phyloP scores from a whole-genome alignment of 2,329 filamentous ascomycete species.

The Tolypocladium amazonense region DNA sequence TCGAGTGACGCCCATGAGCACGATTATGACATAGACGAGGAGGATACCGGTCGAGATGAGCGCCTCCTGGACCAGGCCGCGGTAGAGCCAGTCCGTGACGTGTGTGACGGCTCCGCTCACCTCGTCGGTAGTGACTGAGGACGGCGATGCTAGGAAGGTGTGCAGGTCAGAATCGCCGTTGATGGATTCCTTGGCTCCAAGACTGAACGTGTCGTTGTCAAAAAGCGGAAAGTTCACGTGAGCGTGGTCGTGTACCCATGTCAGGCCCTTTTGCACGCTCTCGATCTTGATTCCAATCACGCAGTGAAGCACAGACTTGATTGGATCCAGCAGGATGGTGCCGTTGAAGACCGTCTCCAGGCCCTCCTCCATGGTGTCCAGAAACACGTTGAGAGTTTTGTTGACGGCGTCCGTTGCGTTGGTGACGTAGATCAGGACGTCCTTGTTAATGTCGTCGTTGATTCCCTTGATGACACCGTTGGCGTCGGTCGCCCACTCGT shows the following conservation, averaged over 20 bases:
- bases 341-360: slow-evolving; percentile 72
- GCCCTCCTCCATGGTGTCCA: slow-evolving; percentile 62
- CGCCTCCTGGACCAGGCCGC: slow-evolving; percentile 62
- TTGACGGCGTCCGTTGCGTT: slow-evolving; percentile 77
- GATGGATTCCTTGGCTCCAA: slow-evolving; percentile 57
- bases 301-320: slow-evolving; percentile 73
- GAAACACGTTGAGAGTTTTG: slow-evolving; percentile 72
- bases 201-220: slow-evolving; percentile 70
- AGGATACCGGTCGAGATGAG: slow-evolving; percentile 69
- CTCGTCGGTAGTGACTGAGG: slow-evolving; percentile 64
- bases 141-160: slow-evolving; percentile 69
- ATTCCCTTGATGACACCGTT: slow-evolving; percentile 62
- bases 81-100: slow-evolving; percentile 57
- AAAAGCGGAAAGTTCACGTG: slow-evolving; percentile 72
- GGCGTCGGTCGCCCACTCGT: slow-evolving; percentile 64
- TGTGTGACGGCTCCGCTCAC: slow-evolving; percentile 65
- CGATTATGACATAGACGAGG: slow-evolving; percentile 66
- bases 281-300: slow-evolving; percentile 82
- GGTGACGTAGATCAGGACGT: slow-evolving; percentile 80
- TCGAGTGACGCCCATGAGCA: slow-evolving; percentile 62
- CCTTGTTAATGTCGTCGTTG: slow-evolving; percentile 69
- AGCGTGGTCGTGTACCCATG: slow-evolving; percentile 84
- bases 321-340: slow-evolving; percentile 68
- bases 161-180: slow-evolving; percentile 48
- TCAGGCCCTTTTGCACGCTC: slow-evolving; percentile 76